Conservation (phyloP, 345 rosid genomes). For the Isatis tinctoria region DNA sequence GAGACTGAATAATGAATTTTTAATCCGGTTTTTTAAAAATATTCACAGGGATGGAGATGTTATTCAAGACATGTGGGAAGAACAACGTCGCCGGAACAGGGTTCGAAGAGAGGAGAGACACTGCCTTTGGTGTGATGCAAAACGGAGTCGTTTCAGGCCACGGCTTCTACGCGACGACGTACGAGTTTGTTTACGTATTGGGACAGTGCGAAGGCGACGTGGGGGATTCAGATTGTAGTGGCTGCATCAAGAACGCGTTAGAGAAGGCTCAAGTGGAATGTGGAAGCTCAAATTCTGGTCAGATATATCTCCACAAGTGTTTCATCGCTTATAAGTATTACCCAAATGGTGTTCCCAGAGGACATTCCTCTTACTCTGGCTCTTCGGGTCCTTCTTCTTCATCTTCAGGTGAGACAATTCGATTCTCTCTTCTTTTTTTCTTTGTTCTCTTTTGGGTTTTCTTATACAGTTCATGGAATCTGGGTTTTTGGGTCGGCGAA, state of each 20-base stretch:
- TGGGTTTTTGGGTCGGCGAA: background rate
- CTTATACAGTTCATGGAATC: too few relatives aligned
- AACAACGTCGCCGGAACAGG: slow-evolving; percentile 63
- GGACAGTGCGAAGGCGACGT: slow-evolving; percentile 97
- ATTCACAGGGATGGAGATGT: slow-evolving; percentile 67
- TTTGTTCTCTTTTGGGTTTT: too few relatives aligned
- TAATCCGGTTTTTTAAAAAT: background rate
- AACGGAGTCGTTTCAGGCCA: slow-evolving; percentile 69
- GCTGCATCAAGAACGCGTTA: slow-evolving; percentile 68
- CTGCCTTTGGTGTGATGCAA: slow-evolving; percentile 62
- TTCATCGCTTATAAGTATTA: slow-evolving; percentile 72
- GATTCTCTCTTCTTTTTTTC: background rate
- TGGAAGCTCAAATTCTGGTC: slow-evolving; percentile 77
- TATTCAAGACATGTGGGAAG: slow-evolving; percentile 80
- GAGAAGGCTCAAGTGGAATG: slow-evolving; percentile 92
- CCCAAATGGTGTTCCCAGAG: slow-evolving; percentile 77
- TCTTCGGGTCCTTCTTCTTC: slow-evolving; percentile 32
- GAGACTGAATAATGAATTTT: background rate
- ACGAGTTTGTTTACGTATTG: slow-evolving; percentile 61
- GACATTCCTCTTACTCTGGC: slow-evolving; percentile 40
- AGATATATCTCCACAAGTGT: slow-evolving; percentile 87
- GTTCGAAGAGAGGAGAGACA: slow-evolving; percentile 81
- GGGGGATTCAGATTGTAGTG: slow-evolving; percentile 91
- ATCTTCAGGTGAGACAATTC: slow-evolving; percentile 24
- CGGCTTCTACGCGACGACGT: slow-evolving; percentile 69